Conservation (phyloP, 768 basidiomycete species). For the Lactarius hatsudake region DNA sequence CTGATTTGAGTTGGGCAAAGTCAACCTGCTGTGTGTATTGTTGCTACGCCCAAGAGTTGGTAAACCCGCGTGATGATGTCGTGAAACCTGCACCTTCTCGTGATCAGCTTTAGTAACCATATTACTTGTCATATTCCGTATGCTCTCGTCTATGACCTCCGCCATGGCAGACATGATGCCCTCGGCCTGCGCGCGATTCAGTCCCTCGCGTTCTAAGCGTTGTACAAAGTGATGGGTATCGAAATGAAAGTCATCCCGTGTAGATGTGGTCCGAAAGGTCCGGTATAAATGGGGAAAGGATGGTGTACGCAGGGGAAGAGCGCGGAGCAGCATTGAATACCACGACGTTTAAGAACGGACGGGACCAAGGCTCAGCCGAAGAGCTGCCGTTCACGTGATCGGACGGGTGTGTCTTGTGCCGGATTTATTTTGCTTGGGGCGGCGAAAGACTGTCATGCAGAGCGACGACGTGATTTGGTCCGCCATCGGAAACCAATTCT, state of each 20-base stretch:
- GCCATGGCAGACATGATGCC: slow-evolving; percentile 97
- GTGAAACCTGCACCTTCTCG: slow-evolving; percentile 68
- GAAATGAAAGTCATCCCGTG: slow-evolving; percentile 66
- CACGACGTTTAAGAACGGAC: neutral
- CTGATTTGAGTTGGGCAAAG: slow-evolving; percentile 94
- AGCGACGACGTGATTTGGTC: slow-evolving; percentile 99
- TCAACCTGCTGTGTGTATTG: slow-evolving; percentile 96
- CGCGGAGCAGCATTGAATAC: slow-evolving; percentile 11
- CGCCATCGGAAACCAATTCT: slow-evolving; percentile 91
- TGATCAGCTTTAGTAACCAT: slow-evolving; percentile 96
- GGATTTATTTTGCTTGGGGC: neutral
- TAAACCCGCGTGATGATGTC: neutral
- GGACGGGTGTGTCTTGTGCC: neutral
- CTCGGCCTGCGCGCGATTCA: slow-evolving; percentile 89
- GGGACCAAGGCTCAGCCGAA: neutral
- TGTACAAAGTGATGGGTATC: slow-evolving; percentile 96
- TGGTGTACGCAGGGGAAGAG: slow-evolving; percentile 10
- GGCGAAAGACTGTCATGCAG: slow-evolving; percentile 51
- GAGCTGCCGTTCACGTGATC: slow-evolving; percentile 12
- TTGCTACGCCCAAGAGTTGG: slow-evolving; percentile 46
- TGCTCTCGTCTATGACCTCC: slow-evolving; percentile 95
- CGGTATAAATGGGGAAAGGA: slow-evolving; percentile 5
- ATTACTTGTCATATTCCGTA: slow-evolving; percentile 91
- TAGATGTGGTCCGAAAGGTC: slow-evolving; percentile 16
- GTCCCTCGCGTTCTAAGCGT: slow-evolving; percentile 82